phyloP scores from a whole-genome alignment of 306 rosid species.

The Clitoria ternatea region DNA sequence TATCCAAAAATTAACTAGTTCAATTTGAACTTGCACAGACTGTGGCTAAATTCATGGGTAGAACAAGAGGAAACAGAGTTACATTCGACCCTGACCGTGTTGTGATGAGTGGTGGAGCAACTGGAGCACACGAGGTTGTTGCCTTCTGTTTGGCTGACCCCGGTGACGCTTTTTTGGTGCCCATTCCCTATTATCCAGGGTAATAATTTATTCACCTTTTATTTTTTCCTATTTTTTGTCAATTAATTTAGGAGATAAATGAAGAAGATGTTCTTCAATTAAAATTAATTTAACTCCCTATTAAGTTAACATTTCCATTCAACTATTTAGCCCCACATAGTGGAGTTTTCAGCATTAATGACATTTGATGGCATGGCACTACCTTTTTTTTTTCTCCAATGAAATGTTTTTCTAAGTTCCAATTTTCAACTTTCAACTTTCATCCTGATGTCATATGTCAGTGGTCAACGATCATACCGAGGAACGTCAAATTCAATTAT shows the following conservation, averaged over 20 bases:
- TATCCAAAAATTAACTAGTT: background rate
- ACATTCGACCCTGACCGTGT: slow-evolving; percentile 71
- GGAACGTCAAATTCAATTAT: background rate
- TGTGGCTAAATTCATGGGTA: slow-evolving; percentile 82
- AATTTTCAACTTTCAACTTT: background rate
- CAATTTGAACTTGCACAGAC: slow-evolving; percentile 44
- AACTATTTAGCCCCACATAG: background rate
- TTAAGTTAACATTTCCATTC: background rate
- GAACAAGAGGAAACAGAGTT: slow-evolving; percentile 68
- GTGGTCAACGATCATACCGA: slow-evolving; percentile 9
- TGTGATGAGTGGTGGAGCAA: slow-evolving; percentile 94
- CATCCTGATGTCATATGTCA: background rate
- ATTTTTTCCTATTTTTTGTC: background rate
- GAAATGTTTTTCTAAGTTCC: too few relatives aligned
- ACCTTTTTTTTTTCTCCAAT: background rate
- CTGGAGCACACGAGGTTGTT: slow-evolving; percentile 82
- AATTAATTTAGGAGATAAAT: background rate
- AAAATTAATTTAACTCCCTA: background rate
- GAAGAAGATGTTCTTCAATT: background rate
- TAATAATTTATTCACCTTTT: slow-evolving; percentile 14
- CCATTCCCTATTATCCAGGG: slow-evolving; percentile 90
- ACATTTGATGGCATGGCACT: slow-evolving; percentile 3
- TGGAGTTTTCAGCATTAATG: background rate
- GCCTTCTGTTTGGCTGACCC: slow-evolving; percentile 84
- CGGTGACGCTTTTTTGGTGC: slow-evolving; percentile 85